A percentile compares a stretch with the other conserved stretches of the same genome.
Conservation (phyloP, 768 basidiomycete genomes). For the Suillus subluteus region DNA sequence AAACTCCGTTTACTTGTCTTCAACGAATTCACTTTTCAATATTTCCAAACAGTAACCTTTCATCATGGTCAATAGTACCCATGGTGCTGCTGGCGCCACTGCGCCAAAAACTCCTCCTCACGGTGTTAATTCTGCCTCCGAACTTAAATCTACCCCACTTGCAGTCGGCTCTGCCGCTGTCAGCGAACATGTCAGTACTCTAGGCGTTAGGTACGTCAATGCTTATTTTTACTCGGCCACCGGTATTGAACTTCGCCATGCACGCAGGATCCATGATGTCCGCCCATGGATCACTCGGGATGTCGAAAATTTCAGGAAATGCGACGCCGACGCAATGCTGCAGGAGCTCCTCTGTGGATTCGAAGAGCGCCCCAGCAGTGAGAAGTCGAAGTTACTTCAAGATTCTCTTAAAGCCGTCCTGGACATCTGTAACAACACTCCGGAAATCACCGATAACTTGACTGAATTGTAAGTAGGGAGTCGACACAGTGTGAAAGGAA, state of each 20-base stretch:
- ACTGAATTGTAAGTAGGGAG: background rate
- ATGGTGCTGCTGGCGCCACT: background rate
- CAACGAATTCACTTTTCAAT: background rate
- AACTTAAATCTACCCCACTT: background rate
- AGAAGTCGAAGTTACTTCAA: background rate
- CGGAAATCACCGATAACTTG: background rate
- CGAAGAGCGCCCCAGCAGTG: background rate
- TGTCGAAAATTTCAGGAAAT: background rate
- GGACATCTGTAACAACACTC: background rate
- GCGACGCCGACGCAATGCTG: background rate
- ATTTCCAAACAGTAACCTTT: background rate
- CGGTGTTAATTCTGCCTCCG: background rate
- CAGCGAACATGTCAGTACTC: background rate
- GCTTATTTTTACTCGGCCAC: background rate
- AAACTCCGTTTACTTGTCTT: background rate
- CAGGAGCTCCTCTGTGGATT: constrained; percentile 5
- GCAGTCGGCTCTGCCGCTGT: background rate
- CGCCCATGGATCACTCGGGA: background rate
- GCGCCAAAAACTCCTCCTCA: background rate
- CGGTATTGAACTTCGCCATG: background rate
- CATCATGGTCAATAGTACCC: background rate
- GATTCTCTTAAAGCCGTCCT: background rate
- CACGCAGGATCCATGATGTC: background rate
- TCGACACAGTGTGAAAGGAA: background rate
- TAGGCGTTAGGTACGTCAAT: background rate